Evolutionary conservation across 1,284 basidiomycete genomes (phyloP), one percentile per base, ranked within the genome.

Genomic region (Clitocybe nebularis): DNA sequence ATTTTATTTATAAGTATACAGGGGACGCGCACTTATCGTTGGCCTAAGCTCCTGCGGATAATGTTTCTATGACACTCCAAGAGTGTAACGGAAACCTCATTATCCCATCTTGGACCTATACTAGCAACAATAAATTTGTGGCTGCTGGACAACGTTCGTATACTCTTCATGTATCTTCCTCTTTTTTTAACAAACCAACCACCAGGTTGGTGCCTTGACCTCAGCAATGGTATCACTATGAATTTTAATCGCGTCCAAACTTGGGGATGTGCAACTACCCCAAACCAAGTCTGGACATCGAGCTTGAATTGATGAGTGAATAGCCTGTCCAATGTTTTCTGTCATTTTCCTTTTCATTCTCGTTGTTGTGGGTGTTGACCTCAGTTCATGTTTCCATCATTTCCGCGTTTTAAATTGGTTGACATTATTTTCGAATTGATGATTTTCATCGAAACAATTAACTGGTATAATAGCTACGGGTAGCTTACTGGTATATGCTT

Each of bases 61-160:
- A 41, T 9, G 37, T 49, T 25, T 39, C 40, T 1, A 47, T 50
- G 48, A 52, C 49, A 39, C 47, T 52, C 16, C 50, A 48, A 48
- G 24, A 44, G 19, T 52, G 50, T 37, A 50, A 39, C 41, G 44
- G 39, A 6, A 41, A 43, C 9, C 48, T 52, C 14, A 36, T 45
- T 4, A 45, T 45, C 1, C 50, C 49, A 22, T 23, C 35, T 6
- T 52, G 52, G 45, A 43, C 25, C 22, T 43, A 47, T 20, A 50
- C 48, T 8, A 26, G n/a, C 19, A 46, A 50, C 22, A 39, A 50
- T 21, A 45, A 43, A n/a, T 45, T 50, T 32, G 43, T 46, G 3
- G 29, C 47, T 16, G 21, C 36, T 6, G 44, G 41, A 5, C 23
- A 50, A 44, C 45, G 48, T 47, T 32, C 19, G 29, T 32, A n/a